Conservation (phyloP, 805 yeast species). For the Suhomyces sp. region DNA sequence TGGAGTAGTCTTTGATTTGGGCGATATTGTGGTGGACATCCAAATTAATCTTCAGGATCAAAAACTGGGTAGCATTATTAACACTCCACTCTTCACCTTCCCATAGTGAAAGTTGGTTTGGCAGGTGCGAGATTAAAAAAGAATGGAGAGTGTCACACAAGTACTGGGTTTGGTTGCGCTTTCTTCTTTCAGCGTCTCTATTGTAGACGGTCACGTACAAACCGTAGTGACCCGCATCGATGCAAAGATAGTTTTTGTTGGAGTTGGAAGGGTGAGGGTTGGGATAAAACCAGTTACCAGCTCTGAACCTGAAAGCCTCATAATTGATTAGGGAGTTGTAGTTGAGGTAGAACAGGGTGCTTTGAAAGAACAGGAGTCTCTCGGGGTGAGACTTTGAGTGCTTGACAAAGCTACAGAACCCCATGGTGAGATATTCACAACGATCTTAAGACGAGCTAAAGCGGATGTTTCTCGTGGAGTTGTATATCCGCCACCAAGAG, state of each 20-base stretch:
- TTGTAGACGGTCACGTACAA: conserved; percentile 39
- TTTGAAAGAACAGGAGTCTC: conserved; percentile 23
- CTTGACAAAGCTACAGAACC: conserved; percentile 13
- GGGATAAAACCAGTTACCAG: conserved; percentile 14
- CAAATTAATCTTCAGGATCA: conserved; percentile 30
- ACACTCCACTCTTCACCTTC: conserved; percentile 1
- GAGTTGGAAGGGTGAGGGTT: conserved; percentile 24
- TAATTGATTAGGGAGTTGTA: conserved; percentile 7
- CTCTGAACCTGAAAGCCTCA: conserved; percentile 10
- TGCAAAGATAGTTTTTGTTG: conserved; percentile 19
- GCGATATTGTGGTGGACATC: conserved; percentile 26
- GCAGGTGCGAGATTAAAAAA: conserved; percentile 6
- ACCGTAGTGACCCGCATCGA: conserved; percentile 43
- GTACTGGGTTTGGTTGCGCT: conserved; percentile 5
- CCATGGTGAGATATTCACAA: conserved; percentile 3
- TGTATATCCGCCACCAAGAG: background rate
- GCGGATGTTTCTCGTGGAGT: background rate
- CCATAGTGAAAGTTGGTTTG: background rate
- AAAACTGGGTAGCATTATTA: conserved; percentile 15
- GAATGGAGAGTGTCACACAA: conserved; percentile 9
- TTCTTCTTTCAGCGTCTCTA: conserved; percentile 27
- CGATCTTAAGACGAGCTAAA: background rate
- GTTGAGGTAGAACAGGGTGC: conserved; percentile 22
- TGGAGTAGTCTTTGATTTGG: conserved; percentile 20
- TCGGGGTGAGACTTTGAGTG: conserved; percentile 15